phyloP scores from a whole-genome alignment of 768 basidiomycete genomes.

The Flagelloscypha sp. region DNA sequence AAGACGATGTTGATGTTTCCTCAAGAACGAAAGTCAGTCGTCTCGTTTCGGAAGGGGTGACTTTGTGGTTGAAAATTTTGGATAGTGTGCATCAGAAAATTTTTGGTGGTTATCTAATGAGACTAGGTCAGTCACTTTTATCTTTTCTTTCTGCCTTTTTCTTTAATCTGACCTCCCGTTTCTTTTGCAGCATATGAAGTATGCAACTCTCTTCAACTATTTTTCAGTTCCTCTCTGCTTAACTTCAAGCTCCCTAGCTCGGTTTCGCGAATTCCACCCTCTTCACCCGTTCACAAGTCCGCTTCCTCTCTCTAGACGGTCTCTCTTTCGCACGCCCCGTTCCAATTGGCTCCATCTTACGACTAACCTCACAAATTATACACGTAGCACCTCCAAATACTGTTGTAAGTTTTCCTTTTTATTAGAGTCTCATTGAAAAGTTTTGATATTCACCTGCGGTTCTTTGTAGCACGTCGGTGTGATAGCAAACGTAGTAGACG shows the following conservation, averaged over 20 bases:
- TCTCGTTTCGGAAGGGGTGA: slow-evolving; percentile 2
- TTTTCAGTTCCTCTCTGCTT: background rate
- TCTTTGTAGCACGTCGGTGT: slow-evolving; percentile 57
- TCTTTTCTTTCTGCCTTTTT: background rate
- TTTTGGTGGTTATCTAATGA: slow-evolving; percentile 65
- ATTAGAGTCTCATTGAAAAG: background rate
- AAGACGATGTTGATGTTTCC: slow-evolving; percentile 76
- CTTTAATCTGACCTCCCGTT: background rate
- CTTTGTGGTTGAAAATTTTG: slow-evolving; percentile 1
- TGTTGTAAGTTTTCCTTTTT: slow-evolving; percentile 39
- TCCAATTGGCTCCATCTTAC: slow-evolving; percentile 75
- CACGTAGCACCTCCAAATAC: slow-evolving; percentile 27
- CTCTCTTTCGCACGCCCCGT: slow-evolving; percentile 77
- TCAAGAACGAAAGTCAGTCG: slow-evolving; percentile 69
- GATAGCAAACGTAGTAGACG: slow-evolving; percentile 63
- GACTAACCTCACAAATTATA: slow-evolving; percentile 55
- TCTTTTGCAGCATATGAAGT: slow-evolving; percentile 67
- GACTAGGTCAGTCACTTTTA: background rate
- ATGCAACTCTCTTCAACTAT: slow-evolving; percentile 5
- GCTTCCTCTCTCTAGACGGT: slow-evolving; percentile 71
- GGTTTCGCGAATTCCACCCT: slow-evolving; percentile 65
- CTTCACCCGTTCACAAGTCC: slow-evolving; percentile 57
- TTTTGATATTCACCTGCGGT: slow-evolving; percentile 1
- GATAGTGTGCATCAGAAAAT: slow-evolving; percentile 71
- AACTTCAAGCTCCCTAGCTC: slow-evolving; percentile 32